Evolutionary conservation across 2,329 filamentous ascomycete species (phyloP).

Genomic region (Talaromyces sp.): DNA sequence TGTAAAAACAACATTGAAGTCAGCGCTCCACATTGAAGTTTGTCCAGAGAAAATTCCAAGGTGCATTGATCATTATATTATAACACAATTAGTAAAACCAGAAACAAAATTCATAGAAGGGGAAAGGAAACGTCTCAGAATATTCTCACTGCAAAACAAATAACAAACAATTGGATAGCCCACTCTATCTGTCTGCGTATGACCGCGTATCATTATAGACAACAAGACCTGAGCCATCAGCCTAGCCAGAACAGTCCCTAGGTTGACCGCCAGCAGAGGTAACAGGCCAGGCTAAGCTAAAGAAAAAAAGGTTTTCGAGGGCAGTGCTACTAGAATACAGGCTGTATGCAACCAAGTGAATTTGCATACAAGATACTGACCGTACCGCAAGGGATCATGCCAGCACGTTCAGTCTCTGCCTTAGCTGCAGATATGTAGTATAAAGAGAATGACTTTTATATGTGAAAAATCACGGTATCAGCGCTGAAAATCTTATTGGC

Average conservation of each 20-base stretch:
- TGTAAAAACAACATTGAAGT: too few species aligned
- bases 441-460: conserved; percentile 1
- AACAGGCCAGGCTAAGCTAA: too few species aligned
- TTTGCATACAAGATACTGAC: not conserved
- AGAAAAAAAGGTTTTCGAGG: not conserved
- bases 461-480: not conserved
- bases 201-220: conserved; percentile 8
- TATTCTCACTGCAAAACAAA: not conserved
- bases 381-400: not conserved
- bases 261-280: not conserved
- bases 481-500: not conserved
- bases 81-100: not conserved
- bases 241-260: not conserved
- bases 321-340: not conserved
- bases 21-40: too few species aligned
- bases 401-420: conserved; percentile 2
- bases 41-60: too few species aligned
- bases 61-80: not conserved
- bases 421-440: not conserved
- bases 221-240: not conserved
- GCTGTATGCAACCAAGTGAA: not conserved
- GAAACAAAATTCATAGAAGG: not conserved
- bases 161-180: conserved; percentile 8
- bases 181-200: conserved; percentile 2
- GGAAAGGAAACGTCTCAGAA: not conserved